Conservation (phyloP, 2,329 filamentous ascomycete species). For the Claviceps monticola region DNA sequence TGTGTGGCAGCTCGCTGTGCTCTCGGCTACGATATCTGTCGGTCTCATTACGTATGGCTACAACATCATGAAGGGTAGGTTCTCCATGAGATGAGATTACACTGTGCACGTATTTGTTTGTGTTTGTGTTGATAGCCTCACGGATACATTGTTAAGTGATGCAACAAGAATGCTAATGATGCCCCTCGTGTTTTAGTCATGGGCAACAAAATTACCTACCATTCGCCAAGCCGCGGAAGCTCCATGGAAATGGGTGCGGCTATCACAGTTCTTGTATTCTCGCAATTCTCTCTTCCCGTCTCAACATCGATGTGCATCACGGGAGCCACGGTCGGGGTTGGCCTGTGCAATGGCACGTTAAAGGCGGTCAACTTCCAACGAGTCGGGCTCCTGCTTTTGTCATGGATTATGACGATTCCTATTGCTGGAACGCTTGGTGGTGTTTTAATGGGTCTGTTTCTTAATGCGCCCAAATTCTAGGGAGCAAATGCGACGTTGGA, state of each 20-base stretch:
- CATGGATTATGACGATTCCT: conserved; percentile 39
- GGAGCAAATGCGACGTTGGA: too few species aligned
- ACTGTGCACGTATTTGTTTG: background rate
- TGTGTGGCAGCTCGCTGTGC: conserved; percentile 65
- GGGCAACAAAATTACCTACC: conserved; percentile 70
- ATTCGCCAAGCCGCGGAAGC: conserved; percentile 41
- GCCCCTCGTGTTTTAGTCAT: conserved; percentile 38
- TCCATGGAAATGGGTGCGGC: conserved; percentile 74
- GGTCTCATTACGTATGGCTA: conserved; percentile 57
- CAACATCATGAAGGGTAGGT: conserved; percentile 68
- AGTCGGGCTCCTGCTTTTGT: conserved; percentile 50
- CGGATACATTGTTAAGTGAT: too few species aligned
- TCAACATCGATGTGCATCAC: conserved; percentile 73
- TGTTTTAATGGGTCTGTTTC: conserved; percentile 24
- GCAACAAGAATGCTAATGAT: too few species aligned
- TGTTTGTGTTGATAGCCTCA: background rate
- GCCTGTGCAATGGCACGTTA: conserved; percentile 58
- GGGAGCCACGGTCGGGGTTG: conserved; percentile 64
- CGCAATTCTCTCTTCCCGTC: conserved; percentile 60
- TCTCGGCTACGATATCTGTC: conserved; percentile 38
- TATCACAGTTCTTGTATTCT: conserved; percentile 63
- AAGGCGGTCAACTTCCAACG: conserved; percentile 67
- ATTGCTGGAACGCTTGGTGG: conserved; percentile 28
- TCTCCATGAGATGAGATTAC: too few species aligned
- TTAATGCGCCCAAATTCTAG: conserved; percentile 26